A percentile compares a stretch with the other conserved stretches of the same genome.
Conservation (phyloP, 257 asterid species). For the Verbascum thapsus region DNA sequence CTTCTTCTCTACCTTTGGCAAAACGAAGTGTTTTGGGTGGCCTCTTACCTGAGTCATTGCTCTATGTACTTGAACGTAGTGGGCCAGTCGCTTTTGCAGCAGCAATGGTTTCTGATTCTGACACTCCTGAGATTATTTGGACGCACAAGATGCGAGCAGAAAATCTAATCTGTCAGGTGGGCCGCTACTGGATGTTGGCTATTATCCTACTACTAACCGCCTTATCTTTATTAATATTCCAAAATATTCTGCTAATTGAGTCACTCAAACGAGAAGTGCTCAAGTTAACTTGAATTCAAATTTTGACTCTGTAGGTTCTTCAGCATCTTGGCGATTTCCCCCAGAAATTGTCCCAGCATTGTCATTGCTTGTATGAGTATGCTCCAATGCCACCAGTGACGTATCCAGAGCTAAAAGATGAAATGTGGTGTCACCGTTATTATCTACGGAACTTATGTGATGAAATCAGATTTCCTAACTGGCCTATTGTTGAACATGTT, state of each 20-base stretch:
- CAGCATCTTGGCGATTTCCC: slow-evolving; percentile 99
- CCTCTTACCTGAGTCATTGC: slow-evolving; percentile 95
- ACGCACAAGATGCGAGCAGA: slow-evolving; percentile 99
- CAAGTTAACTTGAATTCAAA: slow-evolving; percentile 27
- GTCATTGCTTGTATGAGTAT: slow-evolving; percentile 90
- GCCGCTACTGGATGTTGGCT: slow-evolving; percentile 17
- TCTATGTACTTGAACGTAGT: slow-evolving; percentile 95
- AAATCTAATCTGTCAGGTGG: slow-evolving; percentile 89
- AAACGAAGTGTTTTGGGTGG: slow-evolving; percentile 99
- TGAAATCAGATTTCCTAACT: slow-evolving; percentile 92
- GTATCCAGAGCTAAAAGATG: slow-evolving; percentile 94
- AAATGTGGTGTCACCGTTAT: slow-evolving; percentile 99
- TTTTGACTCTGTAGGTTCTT: slow-evolving; percentile 64
- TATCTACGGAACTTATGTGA: slow-evolving; percentile 93
- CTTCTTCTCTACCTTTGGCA: slow-evolving; percentile 95
- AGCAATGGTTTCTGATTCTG: slow-evolving; percentile 99
- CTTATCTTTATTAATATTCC: slow-evolving; percentile 3
- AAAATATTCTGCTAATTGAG: slow-evolving; percentile 22
- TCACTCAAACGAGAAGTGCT: slow-evolving; percentile 19
- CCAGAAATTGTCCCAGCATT: slow-evolving; percentile 92
- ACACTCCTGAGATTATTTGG: slow-evolving; percentile 99
- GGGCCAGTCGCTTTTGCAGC: slow-evolving; percentile 95
- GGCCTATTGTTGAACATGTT: slow-evolving; percentile 99
- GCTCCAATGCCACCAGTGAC: slow-evolving; percentile 99
- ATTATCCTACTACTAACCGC: neutral